Evolutionary conservation across 1,139 yeast genomes (phyloP).

Genomic region (Zhuliangozyma blackwelliae): DNA sequence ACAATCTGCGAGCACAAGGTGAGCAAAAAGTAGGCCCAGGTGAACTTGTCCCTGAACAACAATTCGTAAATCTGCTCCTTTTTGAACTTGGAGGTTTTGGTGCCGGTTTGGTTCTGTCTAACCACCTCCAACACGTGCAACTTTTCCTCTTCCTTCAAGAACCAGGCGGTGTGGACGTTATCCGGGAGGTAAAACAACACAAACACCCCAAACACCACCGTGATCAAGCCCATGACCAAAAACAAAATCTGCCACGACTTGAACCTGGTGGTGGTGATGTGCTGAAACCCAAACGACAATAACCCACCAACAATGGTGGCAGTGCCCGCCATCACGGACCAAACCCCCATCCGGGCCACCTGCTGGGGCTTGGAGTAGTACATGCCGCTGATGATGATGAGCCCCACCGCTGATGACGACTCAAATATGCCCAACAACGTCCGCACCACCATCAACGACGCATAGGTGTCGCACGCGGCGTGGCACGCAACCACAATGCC

Average conservation of each 20-base stretch:
- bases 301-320: conserved; percentile 40
- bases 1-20: conserved; percentile 35
- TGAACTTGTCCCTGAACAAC: conserved; percentile 28
- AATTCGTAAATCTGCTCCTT: conserved; percentile 26
- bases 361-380: conserved; percentile 40
- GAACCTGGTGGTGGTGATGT: conserved; percentile 22
- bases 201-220: conserved; percentile 27
- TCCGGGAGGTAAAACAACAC: conserved; percentile 28
- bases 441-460: conserved; percentile 39
- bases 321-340: conserved; percentile 38
- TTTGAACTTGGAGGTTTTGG: conserved; percentile 25
- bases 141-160: conserved; percentile 26
- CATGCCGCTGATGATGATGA: conserved; percentile 38
- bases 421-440: conserved; percentile 40
- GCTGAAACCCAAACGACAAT: conserved; percentile 40
- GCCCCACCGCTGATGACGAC: conserved; percentile 43
- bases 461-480: conserved; percentile 32
- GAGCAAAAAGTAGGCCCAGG: conserved; percentile 34
- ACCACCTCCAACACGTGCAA: conserved; percentile 25
- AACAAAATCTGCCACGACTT: conserved; percentile 39
- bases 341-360: conserved; percentile 30
- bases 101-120: conserved; percentile 29
- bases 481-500: conserved; percentile 36
- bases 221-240: conserved; percentile 33
- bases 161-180: conserved; percentile 27